These are phyloP conservation scores for Acanthamoeba healyi DNA, from an alignment of 208 protist species.

Conservation along the genomic window DNA sequence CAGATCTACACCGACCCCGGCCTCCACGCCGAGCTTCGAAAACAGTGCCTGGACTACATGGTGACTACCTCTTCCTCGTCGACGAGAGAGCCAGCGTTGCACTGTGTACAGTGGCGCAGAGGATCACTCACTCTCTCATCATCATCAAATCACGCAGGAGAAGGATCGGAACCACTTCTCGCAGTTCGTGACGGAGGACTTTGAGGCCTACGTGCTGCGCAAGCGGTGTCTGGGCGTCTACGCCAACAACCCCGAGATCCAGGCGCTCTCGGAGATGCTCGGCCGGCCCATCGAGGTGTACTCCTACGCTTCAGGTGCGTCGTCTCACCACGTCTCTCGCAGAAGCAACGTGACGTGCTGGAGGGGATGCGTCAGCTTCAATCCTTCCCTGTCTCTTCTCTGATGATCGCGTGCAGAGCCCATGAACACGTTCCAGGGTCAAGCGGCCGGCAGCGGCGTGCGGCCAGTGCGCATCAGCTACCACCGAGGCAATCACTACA, in stretches of 20 bases:
- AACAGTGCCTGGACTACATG: constrained; percentile 85
- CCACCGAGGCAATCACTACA: constrained; percentile 73
- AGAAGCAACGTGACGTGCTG: too few relatives aligned
- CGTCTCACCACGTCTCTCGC: too few relatives aligned
- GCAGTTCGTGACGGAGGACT: constrained; percentile 78
- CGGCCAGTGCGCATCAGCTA: constrained; percentile 84
- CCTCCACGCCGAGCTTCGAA: constrained; percentile 80
- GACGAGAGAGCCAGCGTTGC: too few relatives aligned
- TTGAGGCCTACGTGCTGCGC: constrained; percentile 71
- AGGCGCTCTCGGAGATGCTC: constrained; percentile 85
- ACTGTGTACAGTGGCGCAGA: too few relatives aligned
- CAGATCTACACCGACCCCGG: constrained; percentile 85
- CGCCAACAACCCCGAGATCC: constrained; percentile 86
- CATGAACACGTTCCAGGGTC: constrained; percentile 87
- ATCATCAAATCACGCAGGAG: neutral
- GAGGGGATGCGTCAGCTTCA: too few relatives aligned
- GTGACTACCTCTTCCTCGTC: constrained; percentile 74
- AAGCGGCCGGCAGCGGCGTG: neutral
- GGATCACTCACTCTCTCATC: too few relatives aligned
- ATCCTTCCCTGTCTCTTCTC: neutral
- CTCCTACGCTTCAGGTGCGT: constrained; percentile 45
- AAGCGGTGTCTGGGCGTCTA: constrained; percentile 67
- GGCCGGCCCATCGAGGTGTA: constrained; percentile 85
- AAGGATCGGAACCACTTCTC: constrained; percentile 78
- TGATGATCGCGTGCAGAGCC: constrained; percentile 66